Evolutionary conservation across 768 basidiomycete genomes (phyloP).

Genomic region (Tylopilus subfusipes): DNA sequence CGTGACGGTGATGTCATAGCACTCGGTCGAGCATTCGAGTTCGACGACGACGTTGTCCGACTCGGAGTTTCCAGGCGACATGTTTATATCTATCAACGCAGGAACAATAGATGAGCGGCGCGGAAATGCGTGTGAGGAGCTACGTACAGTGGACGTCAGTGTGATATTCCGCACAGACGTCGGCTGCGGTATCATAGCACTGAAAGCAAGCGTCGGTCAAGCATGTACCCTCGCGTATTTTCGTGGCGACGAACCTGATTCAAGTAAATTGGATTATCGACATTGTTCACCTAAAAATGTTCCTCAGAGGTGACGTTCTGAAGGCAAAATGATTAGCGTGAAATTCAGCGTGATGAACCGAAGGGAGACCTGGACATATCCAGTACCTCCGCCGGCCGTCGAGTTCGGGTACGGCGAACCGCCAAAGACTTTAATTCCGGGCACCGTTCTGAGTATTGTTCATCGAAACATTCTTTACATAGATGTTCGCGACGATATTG

Average conservation of each 20-base stretch:
- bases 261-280: slow-evolving; percentile 43
- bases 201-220: slow-evolving; percentile 7
- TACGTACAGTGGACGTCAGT: slow-evolving; percentile 41
- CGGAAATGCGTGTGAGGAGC: not conserved
- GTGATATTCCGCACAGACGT: slow-evolving; percentile 40
- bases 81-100: slow-evolving; percentile 33
- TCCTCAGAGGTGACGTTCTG: slow-evolving; percentile 26
- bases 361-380: slow-evolving; percentile 37
- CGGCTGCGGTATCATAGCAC: slow-evolving; percentile 37
- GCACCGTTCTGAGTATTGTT: slow-evolving; percentile 46
- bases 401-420: slow-evolving; percentile 38
- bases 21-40: slow-evolving; percentile 39
- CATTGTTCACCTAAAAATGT: slow-evolving; percentile 33
- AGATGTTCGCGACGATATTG: slow-evolving; percentile 45
- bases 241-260: slow-evolving; percentile 26
- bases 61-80: slow-evolving; percentile 37
- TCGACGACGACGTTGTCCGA: slow-evolving; percentile 39
- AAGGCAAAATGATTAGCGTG: not conserved
- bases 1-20: slow-evolving; percentile 20
- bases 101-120: not conserved
- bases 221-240: not conserved
- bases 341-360: not conserved
- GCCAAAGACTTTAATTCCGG: slow-evolving; percentile 49
- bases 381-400: slow-evolving; percentile 42
- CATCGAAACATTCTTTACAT: slow-evolving; percentile 42